Percentiles rank a stretch among this genome's conserved stretches.
These are phyloP conservation scores for Pythium periplocum DNA, from an alignment of 352 stramenopile species.

Conservation along the genomic window DNA sequence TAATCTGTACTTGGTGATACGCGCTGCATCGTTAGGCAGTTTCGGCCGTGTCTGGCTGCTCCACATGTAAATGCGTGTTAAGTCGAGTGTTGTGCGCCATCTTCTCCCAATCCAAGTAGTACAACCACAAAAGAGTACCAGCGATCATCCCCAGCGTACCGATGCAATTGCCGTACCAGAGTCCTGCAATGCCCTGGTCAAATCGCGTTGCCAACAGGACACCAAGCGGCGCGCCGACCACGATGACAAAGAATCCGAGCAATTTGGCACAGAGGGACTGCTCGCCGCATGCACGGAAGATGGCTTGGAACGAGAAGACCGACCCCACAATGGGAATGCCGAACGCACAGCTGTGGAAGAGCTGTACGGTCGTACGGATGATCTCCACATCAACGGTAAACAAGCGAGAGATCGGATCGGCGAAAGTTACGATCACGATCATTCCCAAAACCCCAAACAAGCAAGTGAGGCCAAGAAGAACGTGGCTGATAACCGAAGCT, in stretches of 20 bases:
- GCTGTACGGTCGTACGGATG: background rate
- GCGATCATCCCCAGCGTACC: constrained; percentile 14
- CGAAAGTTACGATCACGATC: constrained; percentile 17
- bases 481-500: constrained; percentile 13
- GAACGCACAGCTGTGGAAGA: constrained; percentile 2
- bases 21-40: background rate
- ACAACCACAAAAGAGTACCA: constrained; percentile 13
- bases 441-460: constrained; percentile 13
- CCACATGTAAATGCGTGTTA: constrained; percentile 34
- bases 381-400: constrained; percentile 12
- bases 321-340: constrained; percentile 11
- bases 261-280: constrained; percentile 14
- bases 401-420: constrained; percentile 5
- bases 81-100: constrained; percentile 20
- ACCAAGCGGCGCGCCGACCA: constrained; percentile 19
- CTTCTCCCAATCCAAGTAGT: constrained; percentile 22
- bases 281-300: constrained; percentile 15
- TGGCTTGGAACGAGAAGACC: constrained; percentile 8
- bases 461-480: constrained; percentile 15
- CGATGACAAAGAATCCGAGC: constrained; percentile 15
- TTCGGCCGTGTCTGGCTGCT: background rate
- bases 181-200: constrained; percentile 13
- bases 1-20: background rate
- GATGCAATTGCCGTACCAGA: constrained; percentile 49
- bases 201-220: constrained; percentile 14